Evolutionary conservation across 139 green algal species (phyloP), one percentile per base, ranked within the genome.

Genomic region (Closterium sp.): DNA sequence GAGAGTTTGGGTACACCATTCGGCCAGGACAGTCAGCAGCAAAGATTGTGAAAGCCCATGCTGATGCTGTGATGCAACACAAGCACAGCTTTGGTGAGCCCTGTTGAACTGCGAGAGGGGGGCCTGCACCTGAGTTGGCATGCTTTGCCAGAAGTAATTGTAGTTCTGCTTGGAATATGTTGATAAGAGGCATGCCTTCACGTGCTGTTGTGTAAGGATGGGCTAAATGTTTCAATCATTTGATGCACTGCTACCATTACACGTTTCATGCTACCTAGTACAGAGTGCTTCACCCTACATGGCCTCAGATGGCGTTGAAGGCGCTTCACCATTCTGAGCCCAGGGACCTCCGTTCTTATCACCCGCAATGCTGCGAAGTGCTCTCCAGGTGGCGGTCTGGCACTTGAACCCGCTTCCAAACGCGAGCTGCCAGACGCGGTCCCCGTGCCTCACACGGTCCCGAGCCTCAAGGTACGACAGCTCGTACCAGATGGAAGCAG

Each of bases 401-500:
- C 91, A 94, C 92, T 95, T 95, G 93, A 95, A 95, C 25, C 93
- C 93, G 28, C 33, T 89, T 9, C 93, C 93, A 95, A 95, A 95
- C 25, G 93, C 93, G 85, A 95, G 95, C 92, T 95, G 93, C 93
- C 93, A 95, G 6, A 95, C 88, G 19, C 93, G 43, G 93, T 95
- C 92, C 8, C 93, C 93, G 19, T 64, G 64, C 16, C 21, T 21
- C 10, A 95, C 83, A 19, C 76, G 92, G 0, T 84, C 92, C 2
- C 33, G 38, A 31, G 83, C 91, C 92, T 95, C 93, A 7, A 32
- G 88, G 87, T 90, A 95, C 12, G 93, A 91, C 5, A 95, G 91
- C 92, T 95, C 94, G 93, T 97, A 97, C 96, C 93, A 95, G 84
- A 95, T 92, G 10, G 92, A 95, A 7, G 91, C 90, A 36, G 64